phyloP scores from a whole-genome alignment of 129 eudicot genomes.

The Flaveria bidentis region DNA sequence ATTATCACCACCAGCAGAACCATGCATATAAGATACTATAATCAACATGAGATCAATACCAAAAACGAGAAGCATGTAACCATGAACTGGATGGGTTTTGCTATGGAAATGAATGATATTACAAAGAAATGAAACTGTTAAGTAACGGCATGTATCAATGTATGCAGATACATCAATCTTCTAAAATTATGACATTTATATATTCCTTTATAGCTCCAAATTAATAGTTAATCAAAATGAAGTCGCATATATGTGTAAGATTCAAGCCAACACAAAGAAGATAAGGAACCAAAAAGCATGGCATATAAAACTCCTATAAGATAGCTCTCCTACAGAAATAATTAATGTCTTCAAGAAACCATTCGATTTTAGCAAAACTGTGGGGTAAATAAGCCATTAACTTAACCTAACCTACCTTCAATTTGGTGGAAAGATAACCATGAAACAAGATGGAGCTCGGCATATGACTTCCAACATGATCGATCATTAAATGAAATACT shows the following conservation, averaged over 20 bases:
- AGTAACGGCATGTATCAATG: not conserved
- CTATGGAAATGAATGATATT: not conserved
- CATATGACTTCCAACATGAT: too few species aligned
- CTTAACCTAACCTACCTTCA: too few species aligned
- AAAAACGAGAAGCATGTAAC: constrained; percentile 10
- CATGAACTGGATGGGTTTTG: not conserved
- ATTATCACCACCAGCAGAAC: not conserved
- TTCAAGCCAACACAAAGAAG: too few species aligned
- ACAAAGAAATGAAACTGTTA: not conserved
- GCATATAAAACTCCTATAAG: not conserved
- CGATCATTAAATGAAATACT: too few species aligned
- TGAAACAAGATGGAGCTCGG: too few species aligned
- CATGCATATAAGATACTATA: not conserved
- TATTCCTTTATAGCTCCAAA: not conserved
- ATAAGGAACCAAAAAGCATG: too few species aligned
- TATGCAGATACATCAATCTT: not conserved
- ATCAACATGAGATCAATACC: not conserved
- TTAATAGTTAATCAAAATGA: not conserved
- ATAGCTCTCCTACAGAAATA: too few species aligned
- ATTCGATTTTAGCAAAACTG: too few species aligned
- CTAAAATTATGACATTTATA: not conserved
- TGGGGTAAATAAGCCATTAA: too few species aligned
- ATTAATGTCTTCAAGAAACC: too few species aligned
- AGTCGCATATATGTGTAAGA: not conserved
- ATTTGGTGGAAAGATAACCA: too few species aligned